phyloP scores from a whole-genome alignment of 2,329 filamentous ascomycete species.

The Allantophomopsis cytisporea region DNA sequence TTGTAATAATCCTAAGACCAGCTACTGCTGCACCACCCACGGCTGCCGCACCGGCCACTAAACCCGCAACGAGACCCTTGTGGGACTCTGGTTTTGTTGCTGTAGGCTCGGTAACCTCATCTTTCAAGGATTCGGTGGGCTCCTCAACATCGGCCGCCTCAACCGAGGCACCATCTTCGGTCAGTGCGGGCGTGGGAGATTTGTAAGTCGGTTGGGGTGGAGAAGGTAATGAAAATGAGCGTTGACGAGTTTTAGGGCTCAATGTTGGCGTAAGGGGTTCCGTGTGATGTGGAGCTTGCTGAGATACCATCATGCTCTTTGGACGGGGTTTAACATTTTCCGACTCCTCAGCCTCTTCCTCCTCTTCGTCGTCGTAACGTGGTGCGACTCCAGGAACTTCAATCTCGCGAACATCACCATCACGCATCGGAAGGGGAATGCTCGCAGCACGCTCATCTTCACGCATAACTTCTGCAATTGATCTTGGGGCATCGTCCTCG shows the following conservation, averaged over 20 bases:
- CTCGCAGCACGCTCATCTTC: slow-evolving; percentile 28
- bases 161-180: too few relatives aligned
- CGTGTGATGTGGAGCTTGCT: slow-evolving; percentile 13
- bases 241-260: slow-evolving; percentile 12
- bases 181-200: too few relatives aligned
- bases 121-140: too few relatives aligned
- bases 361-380: slow-evolving; percentile 39
- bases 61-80: slow-evolving; percentile 1
- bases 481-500: too few relatives aligned
- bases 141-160: too few relatives aligned
- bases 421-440: slow-evolving; percentile 54
- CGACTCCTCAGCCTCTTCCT: slow-evolving; percentile 21
- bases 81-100: too few relatives aligned
- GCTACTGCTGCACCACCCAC: slow-evolving; percentile 9
- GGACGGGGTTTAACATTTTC: slow-evolving; percentile 17
- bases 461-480: too few relatives aligned
- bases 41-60: slow-evolving; percentile 7
- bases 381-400: slow-evolving; percentile 58
- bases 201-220: slow-evolving; percentile 3
- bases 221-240: slow-evolving; percentile 16
- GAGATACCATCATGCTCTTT: slow-evolving; percentile 27
- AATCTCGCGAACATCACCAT: slow-evolving; percentile 65
- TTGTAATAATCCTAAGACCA: slow-evolving; percentile 7
- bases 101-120: too few relatives aligned
- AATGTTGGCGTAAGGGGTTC: slow-evolving; percentile 13